Base-by-base conservation (phyloP, 1,284 basidiomycete species). In the Takashimella tepidaria region DNA sequence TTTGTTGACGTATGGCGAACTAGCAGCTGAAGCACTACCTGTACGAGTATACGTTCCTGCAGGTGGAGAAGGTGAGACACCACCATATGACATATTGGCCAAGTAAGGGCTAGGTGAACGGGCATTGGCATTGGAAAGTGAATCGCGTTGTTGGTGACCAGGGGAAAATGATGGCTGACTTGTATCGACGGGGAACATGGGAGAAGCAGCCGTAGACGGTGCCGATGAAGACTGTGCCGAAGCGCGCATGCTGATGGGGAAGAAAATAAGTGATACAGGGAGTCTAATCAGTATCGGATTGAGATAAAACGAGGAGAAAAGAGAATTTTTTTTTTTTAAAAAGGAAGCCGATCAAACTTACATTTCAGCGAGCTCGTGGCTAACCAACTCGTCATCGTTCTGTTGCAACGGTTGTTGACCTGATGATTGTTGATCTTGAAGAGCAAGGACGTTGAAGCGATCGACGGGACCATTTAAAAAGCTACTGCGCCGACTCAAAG, bases 1-100 rank as follows among this genome's bases (percentile, higher is more conserved):
- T 50, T 76, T 76, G 43, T 66, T 63, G 49, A 67, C 61, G 53
- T 64, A 69, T 11, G 69, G 69, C 22, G 69, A 69, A 13, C 56
- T 56, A 22, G 58, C 50, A 21, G 62, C 55, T 22, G 64, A 56
- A n/a, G 46, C 21, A 8, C 55, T 52, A 31, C 54, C 37, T 22
- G 54, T 44, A 43, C 57, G 58, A 8, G 25, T 61, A 51, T 47
- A 58, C 56, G 23, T 50, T 45, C 50, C 44, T 16, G 49, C 21
- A 8, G 61, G 61, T 21, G 63, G 63, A 16, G 59, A 61, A 3
- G 59, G 59, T 5, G 64, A 62, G 19, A 56, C 53, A 19, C 56
- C 50, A 19, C 56, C 50, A 49, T 56, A 45, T 37, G 50, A 45
- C 41, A 58, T 54, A 13, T 56, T 51, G 20, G 55, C 55, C 46